Evolutionary conservation across 2,329 filamentous ascomycete species (phyloP), one percentile per base, ranked within the genome.

Genomic region (Aspergillus vadensis): DNA sequence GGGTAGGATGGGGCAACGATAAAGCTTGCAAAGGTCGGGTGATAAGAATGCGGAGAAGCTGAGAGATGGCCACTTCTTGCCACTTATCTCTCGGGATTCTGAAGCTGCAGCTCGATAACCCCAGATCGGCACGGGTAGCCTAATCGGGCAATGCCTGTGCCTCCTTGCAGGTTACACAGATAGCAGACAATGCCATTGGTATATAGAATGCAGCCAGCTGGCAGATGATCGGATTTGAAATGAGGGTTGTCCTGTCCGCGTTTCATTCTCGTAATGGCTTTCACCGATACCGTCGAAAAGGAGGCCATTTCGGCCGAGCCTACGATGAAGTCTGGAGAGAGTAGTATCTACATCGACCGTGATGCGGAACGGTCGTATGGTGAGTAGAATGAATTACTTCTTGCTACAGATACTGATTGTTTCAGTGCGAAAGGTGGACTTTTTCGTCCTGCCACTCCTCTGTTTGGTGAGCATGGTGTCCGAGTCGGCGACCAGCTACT

Each of bases 361-460:
- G 69, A 65, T 60, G 69, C 70, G 50, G 77, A 69, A 67, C 74
- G 32, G 62, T 71, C 64, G 19, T 77, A 72, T 67, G 74, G 65
- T 74, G 71, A 72, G 61, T 51, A 10, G 9, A 2, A 25, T 44
- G 8, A 39, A 17, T 19, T 7, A 25, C 14, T 15, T 12, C 25
- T 21, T 10, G n/a, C 12, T 53, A 1, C 6, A 2, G 14, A 3
- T 19, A 27, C 48, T 56, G 30, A 59, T 8, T 5, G 21, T 9
- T n/a, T 5, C 48, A 65, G 65, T 65, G 4, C 61, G 61, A 17
- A 78, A 81, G 69, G 72, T 81, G 57, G 80, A 81, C 57, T 61
- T 75, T 10, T 79, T 73, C 52, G 70, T 82, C 6, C 68, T 82
- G 5, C 80, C 80, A 0, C 75, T 79, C 47, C 68, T 81, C 3